Conservation (phyloP, 2,329 filamentous ascomycete genomes). For the Claviceps sp. region DNA sequence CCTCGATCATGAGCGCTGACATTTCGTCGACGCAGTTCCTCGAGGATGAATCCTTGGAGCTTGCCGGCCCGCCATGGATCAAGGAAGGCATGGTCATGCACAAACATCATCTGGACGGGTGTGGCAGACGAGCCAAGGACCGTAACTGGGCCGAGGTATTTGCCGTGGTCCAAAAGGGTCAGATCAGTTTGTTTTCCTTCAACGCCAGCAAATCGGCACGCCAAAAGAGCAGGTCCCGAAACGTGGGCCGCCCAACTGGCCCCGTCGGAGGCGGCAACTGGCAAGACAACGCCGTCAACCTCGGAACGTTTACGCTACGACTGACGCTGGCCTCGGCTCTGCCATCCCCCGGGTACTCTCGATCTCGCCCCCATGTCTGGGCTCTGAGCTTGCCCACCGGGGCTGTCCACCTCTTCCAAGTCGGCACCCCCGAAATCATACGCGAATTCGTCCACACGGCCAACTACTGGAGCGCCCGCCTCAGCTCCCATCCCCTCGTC, state of each 20-base stretch:
- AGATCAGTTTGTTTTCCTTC: constrained; percentile 90
- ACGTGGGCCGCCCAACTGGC: constrained; percentile 35
- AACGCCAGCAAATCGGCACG: constrained; percentile 64
- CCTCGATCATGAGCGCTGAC: constrained; percentile 46
- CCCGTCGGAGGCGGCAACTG: constrained; percentile 93
- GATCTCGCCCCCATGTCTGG: constrained; percentile 83
- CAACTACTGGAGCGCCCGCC: constrained; percentile 93
- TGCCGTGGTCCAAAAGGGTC: constrained; percentile 89
- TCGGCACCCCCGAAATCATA: constrained; percentile 86
- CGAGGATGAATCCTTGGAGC: constrained; percentile 83
- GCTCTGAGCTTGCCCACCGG: constrained; percentile 83
- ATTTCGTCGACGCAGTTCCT: constrained; percentile 52
- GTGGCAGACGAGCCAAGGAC: constrained; percentile 87
- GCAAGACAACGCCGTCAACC: constrained; percentile 88
- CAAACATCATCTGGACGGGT: constrained; percentile 85
- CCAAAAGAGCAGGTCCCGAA: constrained; percentile 47
- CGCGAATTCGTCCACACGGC: constrained; percentile 87
- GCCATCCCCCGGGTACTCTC: constrained; percentile 85
- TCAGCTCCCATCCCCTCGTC: constrained; percentile 85
- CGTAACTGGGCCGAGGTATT: constrained; percentile 92
- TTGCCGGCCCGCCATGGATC: constrained; percentile 91
- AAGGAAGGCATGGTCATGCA: constrained; percentile 95
- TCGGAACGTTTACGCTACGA: constrained; percentile 76
- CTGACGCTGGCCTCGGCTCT: constrained; percentile 86
- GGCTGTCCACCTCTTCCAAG: constrained; percentile 95